Base-by-base conservation (phyloP, 176 grass and related monocot species). In the Canna indica region DNA sequence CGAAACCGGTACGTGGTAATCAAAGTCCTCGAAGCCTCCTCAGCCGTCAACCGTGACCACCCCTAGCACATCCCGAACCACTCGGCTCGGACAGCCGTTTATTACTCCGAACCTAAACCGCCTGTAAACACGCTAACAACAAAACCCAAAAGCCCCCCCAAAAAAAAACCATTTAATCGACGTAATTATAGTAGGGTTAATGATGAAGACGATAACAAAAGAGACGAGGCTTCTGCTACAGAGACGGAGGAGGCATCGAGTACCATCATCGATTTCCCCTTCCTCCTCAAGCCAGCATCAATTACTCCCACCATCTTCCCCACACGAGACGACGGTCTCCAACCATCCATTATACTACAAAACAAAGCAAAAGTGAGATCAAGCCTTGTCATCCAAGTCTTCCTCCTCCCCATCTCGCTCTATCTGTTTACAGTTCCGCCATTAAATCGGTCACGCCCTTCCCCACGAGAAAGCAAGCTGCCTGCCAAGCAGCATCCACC, bases 361-460 rank as follows among this genome's bases (percentile, higher is more conserved):
- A 20, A 54, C 20, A 54, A 54, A n/a, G 22, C 20, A 54, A 54
- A 54, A 50, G 69, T 57, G 31, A 53, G 73, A n/a, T n/a, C 4
- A 4, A 60, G 50, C 20, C 50, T 54, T 54, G 6, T 9, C 50
- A 6, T n/a, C 50, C 50, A 54, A 20, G 50, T 54, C 50, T 54
- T 54, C 50, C 4, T 7, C 22, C 17, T 54, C 4, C 41, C 41
- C 13, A 11, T 11, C 13, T 11, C 41, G n/a, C n/a, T n/a, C n/a
- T n/a, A n/a, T n/a, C n/a, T n/a, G n/a, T n/a, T n/a, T 24, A 54
- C 50, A 8, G 50, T 54, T 54, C 50, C 48, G 46, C 75, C 68
- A 83, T 83, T 77, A 83, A 83, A 78, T 68, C 68, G 33, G 57
- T 83, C 81, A 83, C 81, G 75, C 75, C 68, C 72, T 64, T 63